Conservation (phyloP, 2,329 filamentous ascomycete species). For the Colletotrichum orbiculare region DNA sequence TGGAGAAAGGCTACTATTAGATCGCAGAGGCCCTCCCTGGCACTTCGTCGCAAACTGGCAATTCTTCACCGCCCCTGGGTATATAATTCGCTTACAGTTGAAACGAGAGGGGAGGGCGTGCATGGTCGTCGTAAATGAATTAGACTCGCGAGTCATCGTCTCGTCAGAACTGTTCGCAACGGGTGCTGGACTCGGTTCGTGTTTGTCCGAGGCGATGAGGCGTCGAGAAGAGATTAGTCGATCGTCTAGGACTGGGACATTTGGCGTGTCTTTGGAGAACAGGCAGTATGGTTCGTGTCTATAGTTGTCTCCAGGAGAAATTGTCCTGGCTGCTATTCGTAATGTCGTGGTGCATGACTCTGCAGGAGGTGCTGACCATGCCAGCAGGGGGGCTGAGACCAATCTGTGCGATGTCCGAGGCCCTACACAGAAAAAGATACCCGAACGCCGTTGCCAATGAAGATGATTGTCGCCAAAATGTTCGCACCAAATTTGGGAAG, state of each 20-base stretch:
- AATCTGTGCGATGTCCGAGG: constrained; percentile 19
- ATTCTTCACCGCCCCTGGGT: constrained; percentile 45
- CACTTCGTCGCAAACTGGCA: constrained; percentile 44
- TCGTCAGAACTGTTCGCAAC: constrained; percentile 27
- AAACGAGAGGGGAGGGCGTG: constrained; percentile 49
- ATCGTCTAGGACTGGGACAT: constrained; percentile 46
- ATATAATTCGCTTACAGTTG: constrained; percentile 52
- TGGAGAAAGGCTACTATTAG: constrained; percentile 38
- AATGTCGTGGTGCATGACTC: constrained; percentile 23
- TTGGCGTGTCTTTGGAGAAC: constrained; percentile 48
- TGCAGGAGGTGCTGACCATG: constrained; percentile 9
- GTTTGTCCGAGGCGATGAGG: constrained; percentile 38
- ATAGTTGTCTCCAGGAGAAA: constrained; percentile 38
- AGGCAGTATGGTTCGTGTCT: constrained; percentile 44
- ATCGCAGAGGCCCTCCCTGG: constrained; percentile 43
- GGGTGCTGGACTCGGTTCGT: constrained; percentile 13
- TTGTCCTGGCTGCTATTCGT: constrained; percentile 27
- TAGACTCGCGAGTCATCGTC: constrained; percentile 41
- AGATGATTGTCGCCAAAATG: constrained; percentile 38
- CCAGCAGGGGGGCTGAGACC: not conserved
- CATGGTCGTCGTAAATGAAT: constrained; percentile 41
- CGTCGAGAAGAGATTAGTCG: constrained; percentile 41
- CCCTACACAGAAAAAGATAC: constrained; percentile 35
- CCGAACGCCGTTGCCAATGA: constrained; percentile 53
- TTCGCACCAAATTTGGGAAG: constrained; percentile 40